Percentiles rank a stretch among this genome's conserved stretches.
These are phyloP conservation scores for Smallanthus sonchifolius DNA, from an alignment of 129 eudicot genomes.

Conservation along the genomic window DNA sequence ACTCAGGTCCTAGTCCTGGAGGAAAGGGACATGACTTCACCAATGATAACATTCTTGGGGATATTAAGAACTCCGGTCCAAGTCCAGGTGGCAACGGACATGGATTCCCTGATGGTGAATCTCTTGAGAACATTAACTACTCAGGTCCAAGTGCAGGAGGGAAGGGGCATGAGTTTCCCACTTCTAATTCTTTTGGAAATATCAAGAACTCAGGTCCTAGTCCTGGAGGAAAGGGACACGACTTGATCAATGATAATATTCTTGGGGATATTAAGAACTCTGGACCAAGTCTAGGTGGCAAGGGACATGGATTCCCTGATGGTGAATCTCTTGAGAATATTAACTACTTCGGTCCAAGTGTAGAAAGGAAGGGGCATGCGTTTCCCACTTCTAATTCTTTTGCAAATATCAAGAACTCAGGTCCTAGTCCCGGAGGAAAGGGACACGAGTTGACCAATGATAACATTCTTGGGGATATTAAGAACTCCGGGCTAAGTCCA, in stretches of 20 bases:
- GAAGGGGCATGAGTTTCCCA: conserved; percentile 7
- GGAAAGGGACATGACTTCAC: conserved; percentile 3
- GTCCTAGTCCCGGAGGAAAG: conserved; percentile 27
- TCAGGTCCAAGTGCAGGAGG: conserved; percentile 11
- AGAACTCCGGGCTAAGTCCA: conserved; percentile 6
- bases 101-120: neutral
- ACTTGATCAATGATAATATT: neutral
- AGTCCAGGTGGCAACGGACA: conserved; percentile 15
- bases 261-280: conserved; percentile 4
- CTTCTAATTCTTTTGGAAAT: neutral
- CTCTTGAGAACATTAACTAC: neutral
- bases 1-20: neutral
- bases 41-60: neutral
- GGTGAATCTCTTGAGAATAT: conserved; percentile 1
- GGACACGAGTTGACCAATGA: neutral
- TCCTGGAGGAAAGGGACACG: conserved; percentile 1
- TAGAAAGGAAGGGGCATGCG: conserved; percentile 1
- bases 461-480: neutral
- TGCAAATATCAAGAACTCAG: conserved; percentile 21
- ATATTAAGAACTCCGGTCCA: conserved; percentile 36
- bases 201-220: conserved; percentile 15
- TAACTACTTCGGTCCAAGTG: conserved; percentile 21
- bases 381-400: neutral
- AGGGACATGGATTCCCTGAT: conserved; percentile 2
- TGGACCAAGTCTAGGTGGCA: conserved; percentile 33